Base-by-base conservation (phyloP, 2,329 filamentous ascomycete genomes). In the Leptographium flavum region DNA sequence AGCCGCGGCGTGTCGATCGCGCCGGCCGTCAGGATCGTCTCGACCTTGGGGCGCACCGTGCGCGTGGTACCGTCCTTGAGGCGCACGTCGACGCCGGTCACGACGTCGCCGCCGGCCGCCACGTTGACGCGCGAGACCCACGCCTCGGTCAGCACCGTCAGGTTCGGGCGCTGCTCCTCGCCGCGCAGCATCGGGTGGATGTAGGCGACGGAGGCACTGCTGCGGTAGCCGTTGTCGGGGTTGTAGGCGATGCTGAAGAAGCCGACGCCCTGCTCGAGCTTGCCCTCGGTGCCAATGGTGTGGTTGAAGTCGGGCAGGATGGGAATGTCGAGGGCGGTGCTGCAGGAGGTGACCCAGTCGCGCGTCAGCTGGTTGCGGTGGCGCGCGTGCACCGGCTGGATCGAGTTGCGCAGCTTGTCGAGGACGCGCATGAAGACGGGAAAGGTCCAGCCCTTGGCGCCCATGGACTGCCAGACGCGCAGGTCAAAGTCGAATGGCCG, bases 231-330 rank as follows among this genome's bases (percentile, higher is more conserved):
- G 56, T 87, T 81, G 57, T 94, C 87, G 3, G 87, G 87, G 67
- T 94, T 93, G 68, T 94, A 94, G 32, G 84, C 81, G 53, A 94
- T 79, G 52, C 82, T 87, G 71, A 94, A 90, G 72, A 94, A 94
- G 46, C 87, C 87, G 25, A 92, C 83, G 41, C 83, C 83, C 56
- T 83, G 70, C 52, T 77, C 79, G 52, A 94, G 66, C 38, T 79
- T 71, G 46, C 87, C 87, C 42, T 72, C 82, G 52, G 74, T 69
- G 49, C 73, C 74, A 60, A 94, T 94, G 60, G 88, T 77, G 56
- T 80, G 70, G 70, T 94, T 94, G 73, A 93, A 94, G 67, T 94
- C 84, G 52, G 79, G 69, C 54, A 92, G 77, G 45, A 93, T 66
- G 44, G 87, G 87, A 51, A 94, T 87, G 58, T 82, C 67, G 64